Evolutionary conservation across 75 land plant species (phyloP), one percentile per base, ranked within the genome.

Genomic region (Picea sitchensis): DNA sequence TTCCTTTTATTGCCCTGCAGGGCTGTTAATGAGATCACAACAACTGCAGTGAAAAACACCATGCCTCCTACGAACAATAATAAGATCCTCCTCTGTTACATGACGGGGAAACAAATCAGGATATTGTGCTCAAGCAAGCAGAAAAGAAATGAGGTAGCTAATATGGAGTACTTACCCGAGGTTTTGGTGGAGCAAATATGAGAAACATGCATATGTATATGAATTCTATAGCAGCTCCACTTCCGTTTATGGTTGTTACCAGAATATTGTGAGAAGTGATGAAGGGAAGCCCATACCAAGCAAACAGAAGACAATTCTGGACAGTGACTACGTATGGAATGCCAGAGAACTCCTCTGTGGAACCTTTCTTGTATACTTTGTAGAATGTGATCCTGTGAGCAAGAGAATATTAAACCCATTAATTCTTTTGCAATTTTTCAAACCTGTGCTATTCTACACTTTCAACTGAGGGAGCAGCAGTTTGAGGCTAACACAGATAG

Each of bases 321-420:
- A 78, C 78, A 5, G 87, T 86, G 41, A 78, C 44, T 30, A 85
- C 87, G 47, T 86, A 86, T 12, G 87, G 88, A 32, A 84, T 38
- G 20, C 78, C 83, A 34, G 83, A 84, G 87, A 65, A 86, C 30
- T 81, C 80, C 68, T 77, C 87, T 14, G 88, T 86, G 11, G 81
- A 81, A 15, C 78, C 83, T 80, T 57, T 81, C 83, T 59, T 84
- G 14, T 56, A 36, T 5, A 86, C 81, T 58, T 83, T 81, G 59
- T 79, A 84, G 72, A 86, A 86, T 18, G 88, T 86, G 58, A 80
- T 82, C 83, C 87, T 86, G 82, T n/a, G n/a, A 20, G 34, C 34
- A 2, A 65, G 44, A 36, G 17, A 7, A 34, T 36, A 41, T 1
- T 51, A 51, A 68, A 36, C n/a, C 44, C 51, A 17, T 6, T 36